Evolutionary conservation across 2,329 filamentous ascomycete species (phyloP).

Genomic region (Aspergillus sp.): DNA sequence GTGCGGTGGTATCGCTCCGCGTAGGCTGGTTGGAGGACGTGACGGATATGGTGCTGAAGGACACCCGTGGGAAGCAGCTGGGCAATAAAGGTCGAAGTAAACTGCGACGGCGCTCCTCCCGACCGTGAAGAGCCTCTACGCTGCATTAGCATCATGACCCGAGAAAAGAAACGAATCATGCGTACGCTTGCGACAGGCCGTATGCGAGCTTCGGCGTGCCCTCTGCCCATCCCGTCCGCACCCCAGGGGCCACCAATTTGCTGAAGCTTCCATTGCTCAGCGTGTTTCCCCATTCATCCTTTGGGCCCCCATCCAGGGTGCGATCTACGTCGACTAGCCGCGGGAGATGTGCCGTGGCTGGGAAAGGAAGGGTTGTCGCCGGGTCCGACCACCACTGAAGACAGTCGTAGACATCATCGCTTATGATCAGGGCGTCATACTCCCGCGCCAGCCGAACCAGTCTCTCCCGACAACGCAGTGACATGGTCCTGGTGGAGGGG

Average conservation of each 20-base stretch:
- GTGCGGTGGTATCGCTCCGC: constrained; percentile 46
- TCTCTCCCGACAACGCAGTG: constrained; percentile 53
- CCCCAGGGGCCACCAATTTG: constrained; percentile 74
- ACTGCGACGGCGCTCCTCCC: constrained; percentile 51
- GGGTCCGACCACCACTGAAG: constrained; percentile 60
- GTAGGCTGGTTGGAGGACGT: constrained; percentile 49
- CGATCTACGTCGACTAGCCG: constrained; percentile 72
- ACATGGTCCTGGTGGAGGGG: constrained; percentile 76
- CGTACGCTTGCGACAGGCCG: constrained; percentile 51
- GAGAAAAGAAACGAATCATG: constrained; percentile 6
- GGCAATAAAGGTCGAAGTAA: constrained; percentile 49
- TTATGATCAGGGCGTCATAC: constrained; percentile 71
- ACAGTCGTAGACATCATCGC: constrained; percentile 91
- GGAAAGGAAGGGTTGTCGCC: constrained; percentile 4
- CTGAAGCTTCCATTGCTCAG: constrained; percentile 84
- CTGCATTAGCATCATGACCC: constrained; percentile 8
- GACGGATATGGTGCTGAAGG: constrained; percentile 45
- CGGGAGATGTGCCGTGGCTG: constrained; percentile 47
- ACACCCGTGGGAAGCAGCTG: constrained; percentile 44
- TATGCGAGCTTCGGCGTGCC: constrained; percentile 53
- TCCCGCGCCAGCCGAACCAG: constrained; percentile 69
- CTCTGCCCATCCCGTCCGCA: constrained; percentile 83
- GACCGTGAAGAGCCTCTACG: constrained; percentile 48
- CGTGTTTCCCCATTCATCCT: constrained; percentile 64
- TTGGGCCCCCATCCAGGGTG: constrained; percentile 51